Base-by-base conservation (phyloP, 2,329 filamentous ascomycete species). In the Aspergillus felis region DNA sequence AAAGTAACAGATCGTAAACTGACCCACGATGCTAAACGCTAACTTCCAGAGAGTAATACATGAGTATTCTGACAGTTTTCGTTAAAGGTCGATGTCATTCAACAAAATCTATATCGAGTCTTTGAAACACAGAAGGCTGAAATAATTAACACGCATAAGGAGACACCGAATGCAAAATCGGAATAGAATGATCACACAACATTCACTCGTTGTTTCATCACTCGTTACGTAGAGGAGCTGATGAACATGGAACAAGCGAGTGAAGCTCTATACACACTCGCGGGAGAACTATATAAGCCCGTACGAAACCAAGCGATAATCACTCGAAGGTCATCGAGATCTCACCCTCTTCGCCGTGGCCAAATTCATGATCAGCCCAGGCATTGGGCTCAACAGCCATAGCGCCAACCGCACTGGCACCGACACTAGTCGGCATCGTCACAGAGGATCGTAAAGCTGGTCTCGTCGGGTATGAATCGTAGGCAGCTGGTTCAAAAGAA, bases 241-340 rank as follows among this genome's bases (percentile, higher is more conserved):
- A 57, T 41, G 17, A 55, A 51, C 51, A 53, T 52, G 54, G 50
- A 53, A 55, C 10, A 41, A 47, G 28, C 3, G 4, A 28, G 35
- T 38, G 52, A 14, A 54, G 41, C 8, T 44, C 41, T 44, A 44
- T 44, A 44, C 10, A 22, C 41, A 44, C 20, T 50, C 47, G 47
- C 47, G 9, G 24, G 8, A 50, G 17, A 12, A 25, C n/a, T 55
- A 41, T 55, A 47, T 57, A 49, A 25, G 12, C 14, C 10, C 22
- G 35, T 9, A 24, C n/a, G 2, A 46, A 53, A 42, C 48, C 52
- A 12, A 47, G 46, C 55, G 47, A 59, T 60, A 59, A 61, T 76
- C 78, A 90, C 73, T 88, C 90, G 84, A 93, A 93, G 61, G 88
- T 91, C 88, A 93, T 89, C 32, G 84, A 82, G 61, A 93, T 89